phyloP scores from a whole-genome alignment of 768 basidiomycete genomes.

The Sporobolomyces roseus region DNA sequence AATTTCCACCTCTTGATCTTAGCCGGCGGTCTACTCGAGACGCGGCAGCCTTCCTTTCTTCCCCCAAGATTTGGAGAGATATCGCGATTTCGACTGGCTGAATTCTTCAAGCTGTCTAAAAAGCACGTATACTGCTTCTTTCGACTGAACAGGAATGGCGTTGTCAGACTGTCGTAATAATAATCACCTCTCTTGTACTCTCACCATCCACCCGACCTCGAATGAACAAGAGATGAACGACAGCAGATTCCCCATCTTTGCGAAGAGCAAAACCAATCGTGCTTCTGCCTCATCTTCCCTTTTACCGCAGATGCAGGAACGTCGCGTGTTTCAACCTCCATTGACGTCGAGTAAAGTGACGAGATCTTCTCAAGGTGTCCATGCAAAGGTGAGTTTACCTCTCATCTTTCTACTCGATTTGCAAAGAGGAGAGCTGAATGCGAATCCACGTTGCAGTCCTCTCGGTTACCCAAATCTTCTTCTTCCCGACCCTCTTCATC shows the following conservation, averaged over 20 bases:
- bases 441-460: background rate
- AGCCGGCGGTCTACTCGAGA: too few species aligned
- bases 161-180: background rate
- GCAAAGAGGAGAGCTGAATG: too few species aligned
- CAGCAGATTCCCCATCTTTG: slow-evolving; percentile 8
- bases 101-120: background rate
- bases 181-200: background rate
- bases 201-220: background rate
- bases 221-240: slow-evolving; percentile 3
- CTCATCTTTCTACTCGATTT: background rate
- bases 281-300: background rate
- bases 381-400: background rate
- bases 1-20: too few species aligned
- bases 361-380: slow-evolving; percentile 8
- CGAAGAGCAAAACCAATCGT: slow-evolving; percentile 1
- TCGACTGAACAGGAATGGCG: background rate
- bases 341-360: too few species aligned
- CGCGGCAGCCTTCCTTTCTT: too few species aligned
- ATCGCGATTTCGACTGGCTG: slow-evolving; percentile 9
- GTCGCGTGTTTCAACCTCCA: slow-evolving; percentile 1
- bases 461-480: slow-evolving; percentile 4
- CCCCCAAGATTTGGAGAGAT: too few species aligned
- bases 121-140: too few species aligned
- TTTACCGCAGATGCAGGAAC: slow-evolving; percentile 14
- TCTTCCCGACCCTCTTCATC: slow-evolving; percentile 4